phyloP scores from a whole-genome alignment of 768 basidiomycete genomes.

The Serpula lacrymans region DNA sequence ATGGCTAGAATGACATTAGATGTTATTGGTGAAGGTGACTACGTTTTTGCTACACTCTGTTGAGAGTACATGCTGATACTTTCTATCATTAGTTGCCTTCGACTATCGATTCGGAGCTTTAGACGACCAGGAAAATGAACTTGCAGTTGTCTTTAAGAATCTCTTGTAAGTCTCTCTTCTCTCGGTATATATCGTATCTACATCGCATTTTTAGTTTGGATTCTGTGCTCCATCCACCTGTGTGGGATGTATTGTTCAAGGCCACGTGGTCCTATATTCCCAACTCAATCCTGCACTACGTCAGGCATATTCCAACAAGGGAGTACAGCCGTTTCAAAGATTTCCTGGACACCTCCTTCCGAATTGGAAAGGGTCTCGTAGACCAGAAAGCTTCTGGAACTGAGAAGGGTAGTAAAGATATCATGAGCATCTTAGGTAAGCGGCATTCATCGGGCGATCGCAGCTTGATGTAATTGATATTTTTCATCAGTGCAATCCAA shows the following conservation, averaged over 20 bases:
- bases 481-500: conserved; percentile 31
- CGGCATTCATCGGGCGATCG: neutral
- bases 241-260: conserved; percentile 20
- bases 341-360: conserved; percentile 19
- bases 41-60: neutral
- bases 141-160: conserved; percentile 13
- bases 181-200: no score
- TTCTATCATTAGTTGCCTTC: conserved; percentile 15
- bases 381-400: conserved; percentile 14
- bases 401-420: conserved; percentile 24
- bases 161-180: conserved; percentile 11
- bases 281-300: conserved; percentile 14
- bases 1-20: conserved; percentile 23
- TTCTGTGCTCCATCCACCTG: conserved; percentile 18
- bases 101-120: conserved; percentile 20
- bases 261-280: conserved; percentile 27
- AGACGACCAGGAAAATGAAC: conserved; percentile 11
- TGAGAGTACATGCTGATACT: neutral
- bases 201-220: conserved; percentile 14
- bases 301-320: conserved; percentile 26
- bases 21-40: conserved; percentile 24
- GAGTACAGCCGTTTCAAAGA: conserved; percentile 25
- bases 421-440: conserved; percentile 31
- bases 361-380: conserved; percentile 19
- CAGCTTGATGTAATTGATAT: no score